Evolutionary conservation across 495 filamentous ascomycete genomes (phyloP).

Genomic region (Penicillium antarcticum): DNA sequence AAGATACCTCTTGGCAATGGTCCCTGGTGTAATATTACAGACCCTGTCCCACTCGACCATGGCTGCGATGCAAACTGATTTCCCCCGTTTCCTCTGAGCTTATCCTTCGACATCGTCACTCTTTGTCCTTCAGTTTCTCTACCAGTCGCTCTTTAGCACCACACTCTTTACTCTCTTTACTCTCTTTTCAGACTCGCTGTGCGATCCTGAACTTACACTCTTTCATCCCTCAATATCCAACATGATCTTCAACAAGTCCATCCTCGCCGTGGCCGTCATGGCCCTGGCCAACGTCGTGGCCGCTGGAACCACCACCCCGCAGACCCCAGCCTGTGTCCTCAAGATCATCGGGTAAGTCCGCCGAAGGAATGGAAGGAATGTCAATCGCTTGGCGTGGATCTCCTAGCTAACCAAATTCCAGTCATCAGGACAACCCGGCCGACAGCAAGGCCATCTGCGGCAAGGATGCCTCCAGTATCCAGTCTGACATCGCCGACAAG

Average conservation of each 20-base stretch:
- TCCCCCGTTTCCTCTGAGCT: conserved; percentile 1
- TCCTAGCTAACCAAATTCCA: not conserved
- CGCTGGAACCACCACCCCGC: conserved; percentile 10
- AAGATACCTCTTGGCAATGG: not conserved
- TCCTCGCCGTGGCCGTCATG: conserved; percentile 30
- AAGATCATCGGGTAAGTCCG: conserved; percentile 34
- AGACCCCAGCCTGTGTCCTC: conserved; percentile 35
- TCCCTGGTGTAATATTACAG: conserved; percentile 1
- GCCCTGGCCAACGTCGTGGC: conserved; percentile 33
- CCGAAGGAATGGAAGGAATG: not conserved
- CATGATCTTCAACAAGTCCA: conserved; percentile 39
- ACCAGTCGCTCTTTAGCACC: conserved; percentile 23
- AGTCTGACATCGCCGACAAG: conserved; percentile 25
- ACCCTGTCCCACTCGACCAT: conserved; percentile 8
- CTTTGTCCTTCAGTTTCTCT: conserved; percentile 21
- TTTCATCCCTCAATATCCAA: conserved; percentile 14
- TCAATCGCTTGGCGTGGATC: not conserved
- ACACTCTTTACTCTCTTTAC: conserved; percentile 26
- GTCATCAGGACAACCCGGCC: conserved; percentile 24
- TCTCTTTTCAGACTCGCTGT: conserved; percentile 20
- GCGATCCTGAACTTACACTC: conserved; percentile 18
- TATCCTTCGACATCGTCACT: conserved; percentile 24
- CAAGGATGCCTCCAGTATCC: conserved; percentile 23
- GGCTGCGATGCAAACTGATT: conserved; percentile 12
- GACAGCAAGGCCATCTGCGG: conserved; percentile 31